Conservation (phyloP, 495 filamentous ascomycete genomes). For the Aspergillus homomorphus region DNA sequence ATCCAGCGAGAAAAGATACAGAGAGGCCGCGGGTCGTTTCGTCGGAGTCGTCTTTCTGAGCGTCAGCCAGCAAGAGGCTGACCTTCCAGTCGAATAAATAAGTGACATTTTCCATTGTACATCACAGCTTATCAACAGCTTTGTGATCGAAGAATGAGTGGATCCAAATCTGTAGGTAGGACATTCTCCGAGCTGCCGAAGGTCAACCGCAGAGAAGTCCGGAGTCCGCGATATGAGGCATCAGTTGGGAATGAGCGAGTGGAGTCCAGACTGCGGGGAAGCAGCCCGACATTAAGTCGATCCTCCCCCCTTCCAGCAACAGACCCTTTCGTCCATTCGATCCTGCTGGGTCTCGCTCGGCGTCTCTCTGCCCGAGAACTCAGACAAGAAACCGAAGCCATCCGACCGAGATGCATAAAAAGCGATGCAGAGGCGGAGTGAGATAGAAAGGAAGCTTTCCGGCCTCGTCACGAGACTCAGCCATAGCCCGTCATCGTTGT, state of each 20-base stretch:
- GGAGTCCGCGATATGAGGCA: background rate
- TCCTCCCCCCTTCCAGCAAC: no score
- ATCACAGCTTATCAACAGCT: no score
- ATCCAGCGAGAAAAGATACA: background rate
- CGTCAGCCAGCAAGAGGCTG: no score
- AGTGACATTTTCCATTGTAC: no score
- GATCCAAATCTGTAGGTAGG: background rate
- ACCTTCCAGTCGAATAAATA: no score
- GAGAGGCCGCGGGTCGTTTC: no score
- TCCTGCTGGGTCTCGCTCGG: background rate
- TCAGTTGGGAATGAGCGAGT: background rate
- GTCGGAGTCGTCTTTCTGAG: no score
- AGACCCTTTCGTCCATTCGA: background rate
- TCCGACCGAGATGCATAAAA: background rate
- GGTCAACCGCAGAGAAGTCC: background rate
- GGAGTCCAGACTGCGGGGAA: background rate
- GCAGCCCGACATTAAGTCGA: background rate
- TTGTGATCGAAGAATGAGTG: background rate
- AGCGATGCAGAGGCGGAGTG: background rate
- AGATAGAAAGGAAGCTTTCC: background rate
- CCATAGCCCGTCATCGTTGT: background rate
- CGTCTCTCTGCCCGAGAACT: background rate
- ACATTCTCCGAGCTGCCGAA: background rate
- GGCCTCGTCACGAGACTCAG: background rate
- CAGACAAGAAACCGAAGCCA: background rate